Evolutionary conservation across 495 filamentous ascomycete species (phyloP).

Genomic region (Penicillium turbatum): DNA sequence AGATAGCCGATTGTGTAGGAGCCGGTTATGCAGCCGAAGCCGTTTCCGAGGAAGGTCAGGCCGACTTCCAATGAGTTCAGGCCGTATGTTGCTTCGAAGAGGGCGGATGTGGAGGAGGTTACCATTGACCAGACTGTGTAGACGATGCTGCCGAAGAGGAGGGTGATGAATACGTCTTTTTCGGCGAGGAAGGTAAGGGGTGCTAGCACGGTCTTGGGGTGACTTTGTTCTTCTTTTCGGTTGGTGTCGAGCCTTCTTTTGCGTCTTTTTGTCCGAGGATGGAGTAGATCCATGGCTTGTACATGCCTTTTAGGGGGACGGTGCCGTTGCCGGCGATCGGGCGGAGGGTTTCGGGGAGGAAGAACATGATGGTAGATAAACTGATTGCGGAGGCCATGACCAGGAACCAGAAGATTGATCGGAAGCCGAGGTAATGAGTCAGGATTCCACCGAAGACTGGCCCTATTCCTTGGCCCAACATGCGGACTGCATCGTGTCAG

Average conservation of each 20-base stretch:
- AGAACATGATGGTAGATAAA: slow-evolving; percentile 48
- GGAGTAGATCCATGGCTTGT: slow-evolving; percentile 38
- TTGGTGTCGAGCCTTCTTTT: slow-evolving; percentile 14
- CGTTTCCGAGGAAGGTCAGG: slow-evolving; percentile 42
- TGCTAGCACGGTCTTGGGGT: slow-evolving; percentile 33
- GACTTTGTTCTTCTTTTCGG: slow-evolving; percentile 25
- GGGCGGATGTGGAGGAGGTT: slow-evolving; percentile 40
- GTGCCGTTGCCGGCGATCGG: slow-evolving; percentile 69
- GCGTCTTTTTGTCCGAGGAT: slow-evolving; percentile 30
- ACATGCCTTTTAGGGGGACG: slow-evolving; percentile 31
- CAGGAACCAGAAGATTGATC: slow-evolving; percentile 71
- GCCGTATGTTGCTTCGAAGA: slow-evolving; percentile 34
- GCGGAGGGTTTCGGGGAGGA: slow-evolving; percentile 67
- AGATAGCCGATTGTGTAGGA: slow-evolving; percentile 36
- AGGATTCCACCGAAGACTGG: slow-evolving; percentile 65
- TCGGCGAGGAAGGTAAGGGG: slow-evolving; percentile 40
- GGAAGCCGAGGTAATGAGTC: slow-evolving; percentile 61
- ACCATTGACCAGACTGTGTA: slow-evolving; percentile 53
- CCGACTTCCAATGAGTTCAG: slow-evolving; percentile 38
- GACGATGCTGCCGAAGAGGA: slow-evolving; percentile 44
- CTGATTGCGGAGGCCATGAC: slow-evolving; percentile 51
- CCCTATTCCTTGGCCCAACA: slow-evolving; percentile 53
- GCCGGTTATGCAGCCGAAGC: slow-evolving; percentile 38
- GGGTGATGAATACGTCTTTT: slow-evolving; percentile 42
- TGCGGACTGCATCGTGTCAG: slow-evolving; percentile 26